Conservation (phyloP, 2,329 filamentous ascomycete genomes). For the Alternaria arbusti region DNA sequence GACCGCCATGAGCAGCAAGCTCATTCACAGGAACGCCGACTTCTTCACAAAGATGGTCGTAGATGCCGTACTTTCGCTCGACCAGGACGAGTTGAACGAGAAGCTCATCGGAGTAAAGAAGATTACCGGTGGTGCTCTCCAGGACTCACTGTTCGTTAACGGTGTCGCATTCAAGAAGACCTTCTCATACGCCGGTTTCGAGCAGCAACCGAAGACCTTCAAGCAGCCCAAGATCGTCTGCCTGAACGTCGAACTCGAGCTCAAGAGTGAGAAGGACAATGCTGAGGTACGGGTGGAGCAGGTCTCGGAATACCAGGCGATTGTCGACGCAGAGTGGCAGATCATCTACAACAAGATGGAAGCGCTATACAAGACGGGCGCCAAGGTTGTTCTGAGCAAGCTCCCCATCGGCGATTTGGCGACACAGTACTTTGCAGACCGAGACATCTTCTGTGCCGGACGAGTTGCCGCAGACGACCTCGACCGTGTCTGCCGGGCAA, state of each 20-base stretch:
- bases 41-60: conserved; percentile 99
- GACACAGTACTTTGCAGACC: conserved; percentile 96
- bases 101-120: conserved; percentile 99
- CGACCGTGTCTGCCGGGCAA: conserved; percentile 94
- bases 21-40: conserved; percentile 94
- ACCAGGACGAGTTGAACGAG: conserved; percentile 97
- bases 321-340: conserved; percentile 99
- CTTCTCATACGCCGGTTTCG: conserved; percentile 98
- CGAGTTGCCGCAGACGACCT: conserved; percentile 91
- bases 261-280: conserved; percentile 99
- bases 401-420: conserved; percentile 96
- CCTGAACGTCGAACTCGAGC: conserved; percentile 94
- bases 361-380: conserved; percentile 88
- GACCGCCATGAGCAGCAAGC: conserved; percentile 99
- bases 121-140: conserved; percentile 92
- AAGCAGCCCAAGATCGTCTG: conserved; percentile 94
- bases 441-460: conserved; percentile 97
- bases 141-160: conserved; percentile 95
- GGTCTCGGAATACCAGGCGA: conserved; percentile 98
- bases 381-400: conserved; percentile 97
- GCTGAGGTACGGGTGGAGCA: conserved; percentile 97
- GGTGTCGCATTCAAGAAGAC: conserved; percentile 99
- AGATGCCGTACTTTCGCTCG: conserved; percentile 90
- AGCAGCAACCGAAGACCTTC: conserved; percentile 98
- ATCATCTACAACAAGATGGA: conserved; percentile 99